These are phyloP conservation scores for Lepiota subincarnata DNA, from an alignment of 768 basidiomycete genomes.

Conservation along the genomic window DNA sequence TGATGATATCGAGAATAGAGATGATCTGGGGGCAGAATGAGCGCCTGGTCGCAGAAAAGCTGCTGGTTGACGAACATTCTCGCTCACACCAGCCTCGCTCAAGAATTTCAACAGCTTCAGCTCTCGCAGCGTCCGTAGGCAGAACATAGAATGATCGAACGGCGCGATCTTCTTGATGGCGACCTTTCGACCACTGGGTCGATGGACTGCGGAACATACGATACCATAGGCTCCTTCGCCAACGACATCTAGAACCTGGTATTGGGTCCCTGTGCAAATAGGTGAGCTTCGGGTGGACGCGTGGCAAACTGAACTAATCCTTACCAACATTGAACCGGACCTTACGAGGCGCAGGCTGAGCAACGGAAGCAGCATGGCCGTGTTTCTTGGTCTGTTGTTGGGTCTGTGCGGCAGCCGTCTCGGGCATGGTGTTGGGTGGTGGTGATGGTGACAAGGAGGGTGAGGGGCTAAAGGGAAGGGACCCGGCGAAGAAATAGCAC, in stretches of 20 bases:
- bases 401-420: slow-evolving; percentile 19
- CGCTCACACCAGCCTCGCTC: slow-evolving; percentile 84
- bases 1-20: slow-evolving; percentile 90
- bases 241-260: slow-evolving; percentile 82
- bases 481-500: slow-evolving; percentile 7
- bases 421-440: slow-evolving; percentile 21
- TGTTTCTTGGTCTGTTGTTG: slow-evolving; percentile 26
- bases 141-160: slow-evolving; percentile 96
- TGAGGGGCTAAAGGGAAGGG: slow-evolving; percentile 7
- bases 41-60: slow-evolving; percentile 4
- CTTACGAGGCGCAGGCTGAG: slow-evolving; percentile 65
- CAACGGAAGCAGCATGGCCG: slow-evolving; percentile 35
- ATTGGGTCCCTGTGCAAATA: slow-evolving; percentile 57
- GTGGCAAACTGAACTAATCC: slow-evolving; percentile 15
- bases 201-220: slow-evolving; percentile 89
- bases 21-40: slow-evolving; percentile 56
- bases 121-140: slow-evolving; percentile 84
- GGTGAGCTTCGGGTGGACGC: slow-evolving; percentile 8
- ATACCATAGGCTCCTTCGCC: slow-evolving; percentile 94
- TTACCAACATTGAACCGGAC: slow-evolving; percentile 85
- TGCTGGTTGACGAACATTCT: slow-evolving; percentile 55
- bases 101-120: slow-evolving; percentile 81
- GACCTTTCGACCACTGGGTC: slow-evolving; percentile 84
- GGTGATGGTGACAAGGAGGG: slow-evolving; percentile 17
- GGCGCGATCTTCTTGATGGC: slow-evolving; percentile 97